phyloP scores from a whole-genome alignment of 495 filamentous ascomycete genomes.

The Annulohypoxylon bovei region DNA sequence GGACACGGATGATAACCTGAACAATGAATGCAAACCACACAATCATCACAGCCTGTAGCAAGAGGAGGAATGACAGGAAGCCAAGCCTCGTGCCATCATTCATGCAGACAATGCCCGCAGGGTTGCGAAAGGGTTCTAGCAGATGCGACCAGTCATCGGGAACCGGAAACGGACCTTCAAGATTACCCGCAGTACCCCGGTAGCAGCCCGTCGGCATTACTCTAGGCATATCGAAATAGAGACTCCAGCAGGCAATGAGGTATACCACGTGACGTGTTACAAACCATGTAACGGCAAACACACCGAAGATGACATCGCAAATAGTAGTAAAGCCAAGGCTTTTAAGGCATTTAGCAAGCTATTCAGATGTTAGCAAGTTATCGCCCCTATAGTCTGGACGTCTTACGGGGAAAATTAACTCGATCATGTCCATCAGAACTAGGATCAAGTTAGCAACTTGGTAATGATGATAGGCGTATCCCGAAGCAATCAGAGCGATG shows the following conservation, averaged over 20 bases:
- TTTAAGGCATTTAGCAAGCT: conserved; percentile 13
- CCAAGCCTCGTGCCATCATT: background rate
- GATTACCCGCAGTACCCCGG: background rate
- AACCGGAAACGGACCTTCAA: background rate
- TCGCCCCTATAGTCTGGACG: background rate
- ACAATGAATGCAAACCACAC: conserved; percentile 1
- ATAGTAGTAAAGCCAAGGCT: background rate
- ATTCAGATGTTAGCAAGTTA: background rate
- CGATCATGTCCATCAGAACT: conserved; percentile 10
- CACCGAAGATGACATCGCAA: conserved; percentile 7
- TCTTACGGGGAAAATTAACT: conserved; percentile 16
- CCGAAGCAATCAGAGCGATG: conserved; percentile 1
- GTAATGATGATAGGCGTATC: conserved; percentile 5
- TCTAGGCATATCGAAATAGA: conserved; percentile 6
- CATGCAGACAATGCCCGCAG: background rate
- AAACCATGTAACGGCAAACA: conserved; percentile 8
- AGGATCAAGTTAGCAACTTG: conserved; percentile 9
- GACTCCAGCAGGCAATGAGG: background rate
- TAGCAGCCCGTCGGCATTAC: background rate
- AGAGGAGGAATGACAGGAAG: conserved; percentile 4
- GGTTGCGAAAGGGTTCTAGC: conserved; percentile 1
- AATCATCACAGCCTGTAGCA: conserved; percentile 1
- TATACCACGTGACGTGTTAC: conserved; percentile 1
- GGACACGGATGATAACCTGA: background rate
- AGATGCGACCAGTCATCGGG: conserved; percentile 6